phyloP scores from a whole-genome alignment of 1,139 yeast genomes.

The Spathaspora sp. region DNA sequence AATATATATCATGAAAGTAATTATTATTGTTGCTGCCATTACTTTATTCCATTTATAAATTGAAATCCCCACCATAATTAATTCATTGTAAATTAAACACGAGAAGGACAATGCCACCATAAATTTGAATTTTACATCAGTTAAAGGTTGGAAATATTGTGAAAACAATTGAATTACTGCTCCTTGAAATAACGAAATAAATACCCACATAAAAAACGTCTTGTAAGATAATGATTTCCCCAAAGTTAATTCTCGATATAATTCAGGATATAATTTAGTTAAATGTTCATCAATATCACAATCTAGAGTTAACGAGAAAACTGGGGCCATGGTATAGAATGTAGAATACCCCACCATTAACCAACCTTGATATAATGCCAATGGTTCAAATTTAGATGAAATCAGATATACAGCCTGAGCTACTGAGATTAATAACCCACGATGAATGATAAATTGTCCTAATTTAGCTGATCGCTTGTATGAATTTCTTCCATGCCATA shows the following conservation, averaged over 20 bases:
- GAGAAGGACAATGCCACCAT: conserved; percentile 88
- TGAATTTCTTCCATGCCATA: conserved; percentile 98
- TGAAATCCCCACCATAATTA: conserved; percentile 91
- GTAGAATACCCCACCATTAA: conserved; percentile 99
- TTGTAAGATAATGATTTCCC: conserved; percentile 84
- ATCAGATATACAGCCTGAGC: conserved; percentile 94
- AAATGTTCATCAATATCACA: conserved; percentile 88
- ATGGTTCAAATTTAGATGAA: conserved; percentile 84
- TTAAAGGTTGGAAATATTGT: conserved; percentile 72
- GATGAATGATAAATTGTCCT: conserved; percentile 93
- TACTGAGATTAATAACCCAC: conserved; percentile 93
- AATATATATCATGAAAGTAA: conserved; percentile 66
- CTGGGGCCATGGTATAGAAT: conserved; percentile 97
- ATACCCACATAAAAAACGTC: conserved; percentile 90
- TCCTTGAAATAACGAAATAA: conserved; percentile 88
- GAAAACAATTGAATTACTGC: conserved; percentile 74
- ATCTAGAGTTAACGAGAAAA: conserved; percentile 87
- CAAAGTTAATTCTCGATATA: conserved; percentile 86
- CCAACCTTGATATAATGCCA: conserved; percentile 94
- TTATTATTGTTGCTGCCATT: conserved; percentile 72
- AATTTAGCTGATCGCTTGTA: conserved; percentile 93
- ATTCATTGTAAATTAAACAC: conserved; percentile 77
- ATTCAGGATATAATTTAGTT: conserved; percentile 89
- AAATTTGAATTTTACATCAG: conserved; percentile 51
- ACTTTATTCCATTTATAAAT: conserved; percentile 84